Percentiles rank a stretch among this genome's conserved stretches.
phyloP scores from a whole-genome alignment of 805 yeast species.

The Ogataea sp. region DNA sequence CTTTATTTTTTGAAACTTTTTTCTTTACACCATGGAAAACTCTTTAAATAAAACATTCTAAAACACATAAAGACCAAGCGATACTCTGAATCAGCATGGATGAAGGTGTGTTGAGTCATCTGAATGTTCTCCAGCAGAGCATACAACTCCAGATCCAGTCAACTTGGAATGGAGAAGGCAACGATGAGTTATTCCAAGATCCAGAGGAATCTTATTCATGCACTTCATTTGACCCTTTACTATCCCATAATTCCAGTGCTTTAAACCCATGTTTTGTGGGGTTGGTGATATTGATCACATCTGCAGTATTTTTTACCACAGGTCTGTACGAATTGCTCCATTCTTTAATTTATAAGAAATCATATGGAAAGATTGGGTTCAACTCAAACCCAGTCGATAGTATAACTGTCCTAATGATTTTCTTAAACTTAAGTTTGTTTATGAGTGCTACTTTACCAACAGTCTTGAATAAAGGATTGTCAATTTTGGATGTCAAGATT shows the following conservation, averaged over 20 bases:
- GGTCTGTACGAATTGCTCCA: constrained; percentile 16
- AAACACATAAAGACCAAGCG: too few relatives aligned
- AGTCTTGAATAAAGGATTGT: constrained; percentile 1
- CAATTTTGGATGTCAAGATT: neutral
- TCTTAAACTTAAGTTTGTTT: constrained; percentile 6
- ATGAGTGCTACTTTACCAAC: constrained; percentile 3
- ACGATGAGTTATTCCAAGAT: too few relatives aligned
- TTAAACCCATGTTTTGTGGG: constrained; percentile 24
- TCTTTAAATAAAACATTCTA: too few relatives aligned
- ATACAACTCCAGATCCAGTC: too few relatives aligned
- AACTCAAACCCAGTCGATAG: constrained; percentile 8
- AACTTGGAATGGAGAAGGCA: too few relatives aligned
- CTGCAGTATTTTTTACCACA: constrained; percentile 6
- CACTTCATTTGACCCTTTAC: constrained; percentile 14
- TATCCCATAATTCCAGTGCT: constrained; percentile 15
- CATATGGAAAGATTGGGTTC: constrained; percentile 4
- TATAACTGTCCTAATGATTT: constrained; percentile 6
- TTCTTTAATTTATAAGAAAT: constrained; percentile 1
- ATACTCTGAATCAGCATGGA: too few relatives aligned
- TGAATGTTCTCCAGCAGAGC: too few relatives aligned
- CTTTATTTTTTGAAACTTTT: too few relatives aligned
- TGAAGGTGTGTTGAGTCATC: too few relatives aligned
- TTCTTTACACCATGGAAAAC: too few relatives aligned
- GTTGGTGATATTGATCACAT: constrained; percentile 5
- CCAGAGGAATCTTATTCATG: too few relatives aligned